phyloP scores from a whole-genome alignment of 768 basidiomycete genomes.

The Astraeus odoratus region DNA sequence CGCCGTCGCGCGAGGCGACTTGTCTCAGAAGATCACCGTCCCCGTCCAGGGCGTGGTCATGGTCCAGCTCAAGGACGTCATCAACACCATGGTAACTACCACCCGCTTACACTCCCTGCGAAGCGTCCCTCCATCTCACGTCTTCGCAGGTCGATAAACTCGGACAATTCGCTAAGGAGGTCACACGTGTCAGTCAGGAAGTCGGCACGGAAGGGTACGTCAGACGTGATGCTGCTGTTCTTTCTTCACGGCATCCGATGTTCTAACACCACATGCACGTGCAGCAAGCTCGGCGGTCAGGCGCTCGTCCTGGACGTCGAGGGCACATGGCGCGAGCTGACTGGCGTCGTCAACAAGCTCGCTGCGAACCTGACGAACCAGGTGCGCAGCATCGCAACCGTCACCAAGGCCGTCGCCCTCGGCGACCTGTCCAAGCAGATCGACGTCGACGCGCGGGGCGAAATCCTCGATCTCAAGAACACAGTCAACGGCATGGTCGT shows the following conservation, averaged over 20 bases:
- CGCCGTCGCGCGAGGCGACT: conserved; percentile 68
- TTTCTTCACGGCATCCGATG: conserved; percentile 21
- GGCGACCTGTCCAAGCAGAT: conserved; percentile 89
- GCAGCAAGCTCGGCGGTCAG: conserved; percentile 75
- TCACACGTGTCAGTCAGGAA: conserved; percentile 78
- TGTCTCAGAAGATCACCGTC: conserved; percentile 75
- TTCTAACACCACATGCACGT: conserved; percentile 27
- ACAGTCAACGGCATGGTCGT: conserved; percentile 50
- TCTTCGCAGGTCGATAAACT: conserved; percentile 55
- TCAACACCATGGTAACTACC: conserved; percentile 53
- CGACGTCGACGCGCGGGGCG: conserved; percentile 84
- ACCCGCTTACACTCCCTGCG: neutral
- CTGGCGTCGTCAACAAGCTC: conserved; percentile 76
- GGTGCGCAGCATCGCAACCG: conserved; percentile 51
- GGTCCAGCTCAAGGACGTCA: conserved; percentile 75
- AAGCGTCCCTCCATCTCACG: conserved; percentile 10
- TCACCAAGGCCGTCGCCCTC: conserved; percentile 72
- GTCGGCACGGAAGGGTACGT: conserved; percentile 74
- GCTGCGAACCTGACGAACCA: conserved; percentile 68
- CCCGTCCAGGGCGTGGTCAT: conserved; percentile 73
- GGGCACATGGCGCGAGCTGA: conserved; percentile 85
- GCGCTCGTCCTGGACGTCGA: conserved; percentile 83
- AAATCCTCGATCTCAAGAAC: conserved; percentile 77
- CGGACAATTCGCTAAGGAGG: conserved; percentile 86
- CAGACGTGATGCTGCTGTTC: no score